Percentiles rank a stretch among this genome's conserved stretches.
Conservation (phyloP, 352 stramenopile species). For the Globisporangium heterothallicum region DNA sequence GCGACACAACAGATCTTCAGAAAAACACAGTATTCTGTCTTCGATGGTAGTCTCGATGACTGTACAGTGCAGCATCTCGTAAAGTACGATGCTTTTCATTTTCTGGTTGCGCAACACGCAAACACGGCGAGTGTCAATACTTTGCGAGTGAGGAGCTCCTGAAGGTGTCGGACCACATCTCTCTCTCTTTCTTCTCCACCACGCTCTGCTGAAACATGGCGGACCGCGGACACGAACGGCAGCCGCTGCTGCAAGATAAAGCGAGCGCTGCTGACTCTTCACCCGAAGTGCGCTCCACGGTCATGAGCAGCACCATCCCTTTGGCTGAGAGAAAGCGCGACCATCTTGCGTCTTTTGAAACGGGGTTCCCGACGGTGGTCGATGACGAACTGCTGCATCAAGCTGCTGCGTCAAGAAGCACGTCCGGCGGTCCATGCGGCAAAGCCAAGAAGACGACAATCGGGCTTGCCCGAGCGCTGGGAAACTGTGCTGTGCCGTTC, state of each 20-base stretch:
- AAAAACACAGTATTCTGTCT: neutral
- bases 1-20: neutral
- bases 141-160: neutral
- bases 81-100: neutral
- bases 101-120: neutral
- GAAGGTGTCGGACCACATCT: neutral
- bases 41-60: neutral
- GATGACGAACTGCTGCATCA: conserved; percentile 17
- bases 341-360: conserved; percentile 20
- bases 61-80: neutral
- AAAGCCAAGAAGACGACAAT: conserved; percentile 12
- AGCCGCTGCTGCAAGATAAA: conserved; percentile 2
- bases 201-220: neutral
- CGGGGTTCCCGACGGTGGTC: conserved; percentile 14
- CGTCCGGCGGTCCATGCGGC: conserved; percentile 9
- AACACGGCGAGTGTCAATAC: neutral
- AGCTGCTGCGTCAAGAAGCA: neutral
- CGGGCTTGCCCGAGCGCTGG: conserved; percentile 2
- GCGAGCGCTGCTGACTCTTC: neutral
- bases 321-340: conserved; percentile 8
- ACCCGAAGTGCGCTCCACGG: neutral
- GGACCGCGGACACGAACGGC: neutral
- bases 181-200: neutral
- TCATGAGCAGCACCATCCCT: neutral
- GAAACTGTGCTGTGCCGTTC: conserved; percentile 16